Evolutionary conservation across 1,284 basidiomycete species (phyloP).

Genomic region (Singerocomus inundabilis): DNA sequence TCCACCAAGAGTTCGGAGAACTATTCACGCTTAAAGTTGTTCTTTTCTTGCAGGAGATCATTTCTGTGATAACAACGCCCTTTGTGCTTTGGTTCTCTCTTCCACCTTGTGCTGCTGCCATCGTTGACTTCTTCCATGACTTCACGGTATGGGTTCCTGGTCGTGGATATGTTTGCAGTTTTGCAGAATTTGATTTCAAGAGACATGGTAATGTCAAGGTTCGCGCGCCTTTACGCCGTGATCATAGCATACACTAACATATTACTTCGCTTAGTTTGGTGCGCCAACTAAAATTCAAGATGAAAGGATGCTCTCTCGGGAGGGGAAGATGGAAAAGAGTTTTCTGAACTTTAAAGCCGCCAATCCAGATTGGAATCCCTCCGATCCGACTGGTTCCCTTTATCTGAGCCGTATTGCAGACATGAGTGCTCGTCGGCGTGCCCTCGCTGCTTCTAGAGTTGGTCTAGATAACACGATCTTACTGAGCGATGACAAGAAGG

Average conservation of each 20-base stretch:
- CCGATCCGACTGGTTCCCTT: constrained; percentile 81
- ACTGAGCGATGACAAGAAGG: constrained; percentile 33
- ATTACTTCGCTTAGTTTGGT: constrained; percentile 56
- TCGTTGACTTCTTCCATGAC: constrained; percentile 96
- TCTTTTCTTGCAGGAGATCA: constrained; percentile 84
- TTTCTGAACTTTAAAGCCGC: constrained; percentile 96
- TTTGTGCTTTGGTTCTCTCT: constrained; percentile 93
- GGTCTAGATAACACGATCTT: constrained; percentile 35
- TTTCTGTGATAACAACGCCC: constrained; percentile 91
- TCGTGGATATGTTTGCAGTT: constrained; percentile 94
- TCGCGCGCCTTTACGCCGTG: constrained; percentile 15
- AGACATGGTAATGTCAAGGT: constrained; percentile 86
- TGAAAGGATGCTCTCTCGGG: constrained; percentile 76
- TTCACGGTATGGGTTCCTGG: constrained; percentile 97
- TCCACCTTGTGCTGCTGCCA: constrained; percentile 81
- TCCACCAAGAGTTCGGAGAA: constrained; percentile 86
- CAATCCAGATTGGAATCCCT: constrained; percentile 92
- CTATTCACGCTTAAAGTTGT: constrained; percentile 87
- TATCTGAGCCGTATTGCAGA: constrained; percentile 84
- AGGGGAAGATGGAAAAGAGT: constrained; percentile 98
- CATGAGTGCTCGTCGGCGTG: constrained; percentile 48
- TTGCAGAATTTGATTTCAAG: constrained; percentile 97
- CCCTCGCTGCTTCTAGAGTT: constrained; percentile 23
- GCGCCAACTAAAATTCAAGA: constrained; percentile 68
- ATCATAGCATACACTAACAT: constrained; percentile 1